Evolutionary conservation across 305 asterid genomes (phyloP), one percentile per base, ranked within the genome.

Genomic region (Plantago coronopus): DNA sequence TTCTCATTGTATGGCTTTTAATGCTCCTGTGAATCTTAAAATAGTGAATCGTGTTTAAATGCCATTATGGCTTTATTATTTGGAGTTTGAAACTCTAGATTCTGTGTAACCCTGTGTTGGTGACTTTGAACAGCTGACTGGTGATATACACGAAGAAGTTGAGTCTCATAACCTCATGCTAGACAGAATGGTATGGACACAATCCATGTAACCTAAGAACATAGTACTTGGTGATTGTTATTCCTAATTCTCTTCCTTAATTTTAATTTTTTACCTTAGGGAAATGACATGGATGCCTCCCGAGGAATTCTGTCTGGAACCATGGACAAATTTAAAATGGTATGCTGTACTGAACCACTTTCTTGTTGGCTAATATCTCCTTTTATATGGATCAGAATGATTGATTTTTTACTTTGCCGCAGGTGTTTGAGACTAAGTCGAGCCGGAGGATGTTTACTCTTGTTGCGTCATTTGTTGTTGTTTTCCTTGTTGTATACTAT

Each of bases 271-370:
- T 54, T 59, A 48, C 54, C 72, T 65, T 63, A 91, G 98, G 97
- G 95, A 6, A 89, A 86, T 47, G 97, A 88, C 74, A 89, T 91
- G 98, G 98, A 91, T 80, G 68, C 96, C 67, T 91, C 98, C 6
- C 84, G 96, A 69, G 98, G 98, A 62, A 76, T 91, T 67, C 64
- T 91, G 59, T 78, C 97, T 15, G 98, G 98, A 73, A 88, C 98
- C 46, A 83, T 91, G 95, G 98, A 91, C 75, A 91, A 86, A 69
- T 89, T 91, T 69, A 89, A 89, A 86, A 89, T 62, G 96, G 98
- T 91, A 78, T 19, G 20, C 29, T 38, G 3, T 55, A 31, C 29
- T 46, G 38, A 61, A 37, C 61, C 38, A 17, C 10, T 2, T 1
- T 8, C 40, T 43, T 13, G 51, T 61, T 53, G 11, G 57, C 0